Conservation (phyloP, 2,329 filamentous ascomycete species). For the Talaromyces sp. region DNA sequence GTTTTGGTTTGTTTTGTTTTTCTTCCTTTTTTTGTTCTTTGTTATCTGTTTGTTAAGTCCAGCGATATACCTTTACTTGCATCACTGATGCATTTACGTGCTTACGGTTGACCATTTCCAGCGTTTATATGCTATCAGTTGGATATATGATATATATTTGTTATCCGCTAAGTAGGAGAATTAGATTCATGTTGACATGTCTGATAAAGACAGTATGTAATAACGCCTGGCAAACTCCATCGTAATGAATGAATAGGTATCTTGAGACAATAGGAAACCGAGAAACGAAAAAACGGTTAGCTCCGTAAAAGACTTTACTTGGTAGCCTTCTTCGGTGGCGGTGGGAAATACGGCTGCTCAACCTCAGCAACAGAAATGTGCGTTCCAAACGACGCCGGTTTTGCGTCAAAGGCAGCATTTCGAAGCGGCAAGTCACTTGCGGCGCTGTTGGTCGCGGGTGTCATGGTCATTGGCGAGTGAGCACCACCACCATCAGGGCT, state of each 20-base stretch:
- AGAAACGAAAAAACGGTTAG: background rate
- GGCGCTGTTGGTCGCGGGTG: background rate
- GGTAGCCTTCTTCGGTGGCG: slow-evolving; percentile 35
- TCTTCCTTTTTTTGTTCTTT: background rate
- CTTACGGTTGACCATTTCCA: too few relatives aligned
- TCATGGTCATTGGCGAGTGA: background rate
- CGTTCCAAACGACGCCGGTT: slow-evolving; percentile 1
- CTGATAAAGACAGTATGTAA: background rate
- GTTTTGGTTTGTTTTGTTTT: background rate
- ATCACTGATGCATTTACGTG: too few relatives aligned
- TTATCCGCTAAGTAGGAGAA: background rate
- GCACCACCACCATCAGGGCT: background rate
- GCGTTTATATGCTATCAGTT: background rate
- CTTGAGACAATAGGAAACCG: background rate
- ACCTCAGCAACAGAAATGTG: slow-evolving; percentile 1
- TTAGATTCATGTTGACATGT: background rate
- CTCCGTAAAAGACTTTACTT: too few relatives aligned
- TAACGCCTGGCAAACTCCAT: background rate
- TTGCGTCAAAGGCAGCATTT: slow-evolving; percentile 12
- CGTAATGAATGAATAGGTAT: background rate
- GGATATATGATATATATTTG: background rate
- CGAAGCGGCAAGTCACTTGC: slow-evolving; percentile 35
- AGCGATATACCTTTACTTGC: background rate
- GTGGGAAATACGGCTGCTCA: slow-evolving; percentile 37
- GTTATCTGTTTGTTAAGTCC: background rate